Percentiles rank a stretch among this genome's conserved stretches.
These are phyloP conservation scores for Mycena haematopus DNA, from an alignment of 768 basidiomycete genomes.

Conservation along the genomic window DNA sequence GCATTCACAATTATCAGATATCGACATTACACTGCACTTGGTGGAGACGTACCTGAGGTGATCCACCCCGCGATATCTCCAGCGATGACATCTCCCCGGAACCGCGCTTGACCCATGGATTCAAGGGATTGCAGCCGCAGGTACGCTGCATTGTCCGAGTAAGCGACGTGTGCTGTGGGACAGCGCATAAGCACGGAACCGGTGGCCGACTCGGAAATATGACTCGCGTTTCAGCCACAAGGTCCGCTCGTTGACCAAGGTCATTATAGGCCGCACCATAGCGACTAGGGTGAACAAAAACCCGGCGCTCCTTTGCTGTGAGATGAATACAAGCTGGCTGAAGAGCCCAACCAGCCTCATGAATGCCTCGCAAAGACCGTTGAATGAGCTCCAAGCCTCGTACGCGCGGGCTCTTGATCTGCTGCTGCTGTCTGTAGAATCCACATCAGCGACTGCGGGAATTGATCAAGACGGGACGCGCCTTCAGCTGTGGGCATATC, in stretches of 20 bases:
- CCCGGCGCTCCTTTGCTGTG: constrained; percentile 15
- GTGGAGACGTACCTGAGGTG: constrained; percentile 4
- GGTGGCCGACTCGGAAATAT: background rate
- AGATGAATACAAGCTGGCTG: constrained; percentile 17
- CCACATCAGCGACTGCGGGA: background rate
- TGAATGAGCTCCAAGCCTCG: constrained; percentile 12
- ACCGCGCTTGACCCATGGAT: constrained; percentile 1
- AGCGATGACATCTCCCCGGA: constrained; percentile 19
- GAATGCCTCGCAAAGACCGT: constrained; percentile 8
- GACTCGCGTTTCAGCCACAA: constrained; percentile 20
- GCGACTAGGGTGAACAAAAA: constrained; percentile 9
- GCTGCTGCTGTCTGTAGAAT: constrained; percentile 5
- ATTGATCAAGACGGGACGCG: background rate
- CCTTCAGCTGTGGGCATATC: constrained; percentile 25
- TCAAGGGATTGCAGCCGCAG: constrained; percentile 7
- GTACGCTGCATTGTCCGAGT: constrained; percentile 20
- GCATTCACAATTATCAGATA: background rate
- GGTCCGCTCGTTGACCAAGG: background rate
- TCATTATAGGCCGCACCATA: constrained; percentile 12
- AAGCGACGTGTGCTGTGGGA: constrained; percentile 17
- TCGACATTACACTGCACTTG: background rate
- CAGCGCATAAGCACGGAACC: background rate
- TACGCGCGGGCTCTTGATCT: constrained; percentile 6
- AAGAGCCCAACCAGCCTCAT: constrained; percentile 9
- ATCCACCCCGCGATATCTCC: constrained; percentile 26